phyloP scores from a whole-genome alignment of 768 basidiomycete genomes.

The Trametes maxima region DNA sequence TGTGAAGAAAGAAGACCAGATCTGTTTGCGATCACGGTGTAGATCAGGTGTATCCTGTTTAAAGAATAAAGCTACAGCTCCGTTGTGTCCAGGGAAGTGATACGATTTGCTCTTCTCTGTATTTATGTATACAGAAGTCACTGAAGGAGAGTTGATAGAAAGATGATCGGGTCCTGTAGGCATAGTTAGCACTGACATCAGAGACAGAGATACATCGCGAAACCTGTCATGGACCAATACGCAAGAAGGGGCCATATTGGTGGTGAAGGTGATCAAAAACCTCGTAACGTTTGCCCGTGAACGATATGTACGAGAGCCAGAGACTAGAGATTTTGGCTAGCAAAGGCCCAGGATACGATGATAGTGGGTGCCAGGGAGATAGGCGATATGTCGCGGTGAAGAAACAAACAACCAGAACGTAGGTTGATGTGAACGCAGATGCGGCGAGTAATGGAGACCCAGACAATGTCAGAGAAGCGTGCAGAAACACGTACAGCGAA shows the following conservation, averaged over 20 bases:
- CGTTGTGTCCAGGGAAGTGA: slow-evolving; percentile 17
- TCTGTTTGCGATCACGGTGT: slow-evolving; percentile 30
- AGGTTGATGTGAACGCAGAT: neutral
- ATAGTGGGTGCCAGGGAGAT: slow-evolving; percentile 22
- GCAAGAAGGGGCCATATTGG: slow-evolving; percentile 19
- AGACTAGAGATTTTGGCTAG: slow-evolving; percentile 11
- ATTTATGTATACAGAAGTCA: slow-evolving; percentile 29
- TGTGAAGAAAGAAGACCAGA: slow-evolving; percentile 36
- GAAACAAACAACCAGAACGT: neutral
- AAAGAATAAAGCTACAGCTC: slow-evolving; percentile 36
- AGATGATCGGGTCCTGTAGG: slow-evolving; percentile 14
- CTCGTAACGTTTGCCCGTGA: slow-evolving; percentile 7
- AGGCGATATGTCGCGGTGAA: slow-evolving; percentile 19
- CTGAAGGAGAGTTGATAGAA: slow-evolving; percentile 33
- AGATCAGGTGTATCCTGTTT: slow-evolving; percentile 20
- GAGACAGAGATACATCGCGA: too few species aligned
- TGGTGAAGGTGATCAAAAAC: slow-evolving; percentile 6
- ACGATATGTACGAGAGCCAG: slow-evolving; percentile 4
- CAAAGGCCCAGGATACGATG: slow-evolving; percentile 18
- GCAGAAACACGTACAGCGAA: too few species aligned
- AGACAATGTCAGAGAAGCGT: too few species aligned
- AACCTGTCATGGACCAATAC: neutral
- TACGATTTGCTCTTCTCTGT: slow-evolving; percentile 37
- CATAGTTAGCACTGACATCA: neutral
- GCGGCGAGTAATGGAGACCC: neutral